These are phyloP conservation scores for Holtermannia corniformis DNA, from an alignment of 768 basidiomycete genomes.

Conservation along the genomic window DNA sequence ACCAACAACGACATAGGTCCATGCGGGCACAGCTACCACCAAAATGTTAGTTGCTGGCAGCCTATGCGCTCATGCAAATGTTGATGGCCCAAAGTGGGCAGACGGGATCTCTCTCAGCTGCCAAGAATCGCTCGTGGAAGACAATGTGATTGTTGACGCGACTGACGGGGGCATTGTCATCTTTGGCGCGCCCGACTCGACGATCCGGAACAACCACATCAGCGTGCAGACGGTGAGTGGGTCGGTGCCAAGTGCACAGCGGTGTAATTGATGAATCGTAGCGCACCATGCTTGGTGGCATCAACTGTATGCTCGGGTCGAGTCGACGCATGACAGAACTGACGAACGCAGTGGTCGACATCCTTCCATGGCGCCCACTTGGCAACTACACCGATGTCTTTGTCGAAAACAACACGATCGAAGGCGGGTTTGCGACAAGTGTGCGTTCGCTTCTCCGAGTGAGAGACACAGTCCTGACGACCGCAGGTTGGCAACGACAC, in stretches of 20 bases:
- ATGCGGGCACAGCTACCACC: constrained; percentile 31
- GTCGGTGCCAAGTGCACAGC: background rate
- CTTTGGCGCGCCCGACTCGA: constrained; percentile 31
- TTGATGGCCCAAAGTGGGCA: constrained; percentile 27
- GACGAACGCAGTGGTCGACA: constrained; percentile 30
- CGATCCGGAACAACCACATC: constrained; percentile 33
- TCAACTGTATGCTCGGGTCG: constrained; percentile 18
- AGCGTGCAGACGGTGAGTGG: constrained; percentile 21
- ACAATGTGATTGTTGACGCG: constrained; percentile 33
- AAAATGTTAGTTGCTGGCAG: constrained; percentile 14
- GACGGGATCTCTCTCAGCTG: constrained; percentile 41
- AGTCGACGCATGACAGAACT: background rate
- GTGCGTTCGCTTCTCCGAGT: constrained; percentile 5
- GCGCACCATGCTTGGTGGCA: constrained; percentile 29
- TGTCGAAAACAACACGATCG: constrained; percentile 27
- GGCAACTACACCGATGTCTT: constrained; percentile 27
- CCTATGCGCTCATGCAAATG: background rate
- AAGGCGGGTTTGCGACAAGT: constrained; percentile 27
- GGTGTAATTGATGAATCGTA: background rate
- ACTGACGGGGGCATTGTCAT: constrained; percentile 37
- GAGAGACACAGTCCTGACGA: background rate
- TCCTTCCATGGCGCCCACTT: constrained; percentile 25
- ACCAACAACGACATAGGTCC: constrained; percentile 70
- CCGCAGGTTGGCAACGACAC: constrained; percentile 19
- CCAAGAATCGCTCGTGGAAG: constrained; percentile 24